These are phyloP conservation scores for Naganishia sp. DNA, from an alignment of 1,284 basidiomycete species.

Conservation along the genomic window DNA sequence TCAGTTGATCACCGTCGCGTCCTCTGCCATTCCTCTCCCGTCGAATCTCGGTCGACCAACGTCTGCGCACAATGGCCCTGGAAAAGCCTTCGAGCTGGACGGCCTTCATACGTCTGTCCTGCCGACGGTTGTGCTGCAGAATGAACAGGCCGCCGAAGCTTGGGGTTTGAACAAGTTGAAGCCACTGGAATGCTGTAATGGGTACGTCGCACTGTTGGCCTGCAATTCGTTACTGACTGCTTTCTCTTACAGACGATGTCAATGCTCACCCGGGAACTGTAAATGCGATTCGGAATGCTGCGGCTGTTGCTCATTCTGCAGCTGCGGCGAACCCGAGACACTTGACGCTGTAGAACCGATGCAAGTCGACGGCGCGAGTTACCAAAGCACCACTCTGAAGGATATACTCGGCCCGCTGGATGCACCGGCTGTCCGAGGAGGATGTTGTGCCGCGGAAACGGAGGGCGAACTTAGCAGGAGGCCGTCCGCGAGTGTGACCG, in stretches of 20 bases:
- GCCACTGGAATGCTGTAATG: constrained; percentile 54
- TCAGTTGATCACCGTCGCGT: constrained; percentile 50
- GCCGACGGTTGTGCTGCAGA: constrained; percentile 42
- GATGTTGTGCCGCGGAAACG: not conserved
- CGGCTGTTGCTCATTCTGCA: constrained; percentile 51
- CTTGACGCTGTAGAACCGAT: constrained; percentile 1
- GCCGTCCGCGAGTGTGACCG: not conserved
- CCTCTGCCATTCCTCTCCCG: constrained; percentile 45
- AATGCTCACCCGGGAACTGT: constrained; percentile 51
- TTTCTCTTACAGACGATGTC: constrained; percentile 40
- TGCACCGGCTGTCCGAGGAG: not conserved
- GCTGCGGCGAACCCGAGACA: constrained; percentile 38
- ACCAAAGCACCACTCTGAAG: not conserved
- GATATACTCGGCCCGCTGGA: not conserved
- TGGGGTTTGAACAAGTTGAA: constrained; percentile 49
- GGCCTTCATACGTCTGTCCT: constrained; percentile 47
- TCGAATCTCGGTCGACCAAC: constrained; percentile 4
- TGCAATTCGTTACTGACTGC: not conserved
- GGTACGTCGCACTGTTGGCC: constrained; percentile 30
- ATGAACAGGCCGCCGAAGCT: constrained; percentile 44
- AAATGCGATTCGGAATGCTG: constrained; percentile 53
- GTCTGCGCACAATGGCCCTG: constrained; percentile 31
- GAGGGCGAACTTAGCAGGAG: not conserved
- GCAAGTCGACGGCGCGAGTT: constrained; percentile 17
- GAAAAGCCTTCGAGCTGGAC: constrained; percentile 38